These are phyloP conservation scores for Blumeria graminis DNA, from an alignment of 2,329 filamentous ascomycete genomes.

Conservation along the genomic window DNA sequence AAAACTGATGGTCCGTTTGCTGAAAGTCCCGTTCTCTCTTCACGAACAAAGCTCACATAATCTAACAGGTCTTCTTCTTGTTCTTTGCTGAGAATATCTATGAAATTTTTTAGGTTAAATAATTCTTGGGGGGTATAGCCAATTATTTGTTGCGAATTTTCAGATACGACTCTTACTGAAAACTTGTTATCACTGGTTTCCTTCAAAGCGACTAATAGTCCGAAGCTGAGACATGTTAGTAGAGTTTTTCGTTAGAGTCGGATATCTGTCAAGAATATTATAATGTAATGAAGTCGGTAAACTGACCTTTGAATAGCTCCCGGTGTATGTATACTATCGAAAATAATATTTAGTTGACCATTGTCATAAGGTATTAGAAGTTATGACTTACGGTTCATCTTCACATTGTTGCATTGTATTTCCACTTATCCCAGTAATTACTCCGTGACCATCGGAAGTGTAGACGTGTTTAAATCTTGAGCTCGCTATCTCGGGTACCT, in stretches of 20 bases:
- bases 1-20: constrained; percentile 71
- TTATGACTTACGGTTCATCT: constrained; percentile 38
- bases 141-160: constrained; percentile 53
- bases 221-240: constrained; percentile 20
- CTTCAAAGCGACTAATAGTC: constrained; percentile 47
- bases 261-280: too few relatives aligned
- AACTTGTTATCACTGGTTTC: constrained; percentile 46
- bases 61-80: constrained; percentile 65
- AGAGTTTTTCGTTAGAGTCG: too few relatives aligned
- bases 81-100: constrained; percentile 64
- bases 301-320: constrained; percentile 48
- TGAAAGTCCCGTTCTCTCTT: constrained; percentile 53
- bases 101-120: constrained; percentile 50
- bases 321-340: constrained; percentile 45
- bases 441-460: constrained; percentile 54
- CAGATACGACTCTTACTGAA: constrained; percentile 49
- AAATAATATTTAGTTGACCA: neutral
- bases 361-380: too few relatives aligned
- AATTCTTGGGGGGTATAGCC: constrained; percentile 56
- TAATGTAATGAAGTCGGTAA: too few relatives aligned
- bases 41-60: constrained; percentile 68
- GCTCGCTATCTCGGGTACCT: too few relatives aligned
- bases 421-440: constrained; percentile 71
- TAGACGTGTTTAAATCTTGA: constrained; percentile 51
- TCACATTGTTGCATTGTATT: constrained; percentile 56